Base-by-base conservation (phyloP, 495 filamentous ascomycete species). In the Aspergillus kassunensis region DNA sequence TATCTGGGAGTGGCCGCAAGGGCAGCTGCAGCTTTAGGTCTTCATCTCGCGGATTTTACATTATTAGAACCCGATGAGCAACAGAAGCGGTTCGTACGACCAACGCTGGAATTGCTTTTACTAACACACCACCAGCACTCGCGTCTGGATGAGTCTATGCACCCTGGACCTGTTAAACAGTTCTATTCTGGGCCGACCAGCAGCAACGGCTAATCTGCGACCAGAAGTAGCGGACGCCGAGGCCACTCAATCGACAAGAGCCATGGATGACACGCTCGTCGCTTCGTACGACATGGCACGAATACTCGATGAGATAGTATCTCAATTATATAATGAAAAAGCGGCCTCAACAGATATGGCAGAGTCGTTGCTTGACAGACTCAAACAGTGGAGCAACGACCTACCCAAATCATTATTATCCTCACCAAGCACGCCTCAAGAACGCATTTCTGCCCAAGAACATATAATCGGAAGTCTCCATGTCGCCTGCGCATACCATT, bases 1-100 rank as follows among this genome's bases (percentile, higher is more conserved):
- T 76, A 76, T 29, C 40, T 77, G 29, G 74, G 74, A 0, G 69
- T 77, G 6, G 72, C 74, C 9, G 62, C 68, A 11, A 66, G 70
- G 37, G 69, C 72, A 4, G 72, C 74, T 9, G 65, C 68, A 7
- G 71, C 72, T 9, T 47, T 77, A 13, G 74, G 73, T 0, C 59
- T 77, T 6, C 73, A 77, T 44, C 50, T 57, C 24, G 48, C 29
- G 29, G 54, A 51, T 18, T 19, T 27, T 18, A 30, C 33, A 1
- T 21, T 33, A n/a, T 13, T 27, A 1, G 31, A 36, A 15, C 10
- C 31, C 1, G 51, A 46, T 30, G 51, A 53, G 23, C 42, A 53
- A 19, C 43, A 55, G n/a, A 55, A 63, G 27, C 49, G 69, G 69
- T 67, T 47, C n/a, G 44, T 30, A 16, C 2, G 6, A 2, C 21